These are phyloP conservation scores for Didymella lethalis DNA, from an alignment of 2,329 filamentous ascomycete species.

Conservation along the genomic window DNA sequence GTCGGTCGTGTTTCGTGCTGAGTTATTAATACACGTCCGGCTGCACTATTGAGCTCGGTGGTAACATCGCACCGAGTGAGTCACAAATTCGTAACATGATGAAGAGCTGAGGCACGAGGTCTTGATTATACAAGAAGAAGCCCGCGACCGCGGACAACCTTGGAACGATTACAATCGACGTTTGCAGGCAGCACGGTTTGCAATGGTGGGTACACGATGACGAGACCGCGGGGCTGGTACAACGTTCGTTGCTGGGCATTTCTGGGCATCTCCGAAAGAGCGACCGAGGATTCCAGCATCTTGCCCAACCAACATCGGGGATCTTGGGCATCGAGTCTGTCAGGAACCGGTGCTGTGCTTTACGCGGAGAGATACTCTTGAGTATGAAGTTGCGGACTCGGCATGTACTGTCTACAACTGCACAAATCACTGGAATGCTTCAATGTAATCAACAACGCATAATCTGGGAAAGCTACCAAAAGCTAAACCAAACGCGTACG, in stretches of 20 bases:
- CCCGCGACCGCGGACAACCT: not conserved
- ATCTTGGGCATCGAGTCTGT: conserved; percentile 1
- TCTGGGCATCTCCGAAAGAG: conserved; percentile 29
- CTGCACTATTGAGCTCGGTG: conserved; percentile 14
- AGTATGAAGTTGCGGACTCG: not conserved
- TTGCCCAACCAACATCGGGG: not conserved
- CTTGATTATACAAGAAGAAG: conserved; percentile 7
- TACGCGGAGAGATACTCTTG: not conserved
- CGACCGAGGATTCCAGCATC: conserved; percentile 25
- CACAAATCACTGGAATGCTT: not conserved
- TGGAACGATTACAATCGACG: conserved; percentile 10
- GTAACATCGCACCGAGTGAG: conserved; percentile 18
- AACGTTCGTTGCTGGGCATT: conserved; percentile 30
- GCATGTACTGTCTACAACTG: not conserved
- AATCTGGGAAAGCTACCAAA: conserved; percentile 6
- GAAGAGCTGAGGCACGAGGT: conserved; percentile 10
- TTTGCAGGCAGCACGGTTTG: conserved; percentile 12
- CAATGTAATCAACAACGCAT: not conserved
- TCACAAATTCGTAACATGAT: conserved; percentile 11
- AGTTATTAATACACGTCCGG: conserved; percentile 14
- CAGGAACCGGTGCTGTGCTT: not conserved
- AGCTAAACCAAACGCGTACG: conserved; percentile 1
- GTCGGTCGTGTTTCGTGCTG: conserved; percentile 16
- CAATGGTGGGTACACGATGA: conserved; percentile 27
- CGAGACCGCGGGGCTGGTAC: conserved; percentile 25